These are phyloP conservation scores for Triadica sebifera DNA, from an alignment of 345 rosid genomes.

Conservation along the genomic window DNA sequence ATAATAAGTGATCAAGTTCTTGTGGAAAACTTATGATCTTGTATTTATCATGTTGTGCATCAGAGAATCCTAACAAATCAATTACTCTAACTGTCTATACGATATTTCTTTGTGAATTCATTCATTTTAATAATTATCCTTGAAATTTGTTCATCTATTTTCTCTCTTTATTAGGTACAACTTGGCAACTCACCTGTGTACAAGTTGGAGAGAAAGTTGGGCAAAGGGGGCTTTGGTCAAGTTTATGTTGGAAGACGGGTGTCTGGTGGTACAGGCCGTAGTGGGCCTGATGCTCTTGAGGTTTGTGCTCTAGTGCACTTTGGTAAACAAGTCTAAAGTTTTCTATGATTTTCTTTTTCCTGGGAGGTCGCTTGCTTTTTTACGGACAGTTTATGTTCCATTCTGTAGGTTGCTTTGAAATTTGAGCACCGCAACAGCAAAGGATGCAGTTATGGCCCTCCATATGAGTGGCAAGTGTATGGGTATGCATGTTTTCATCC, in stretches of 20 bases:
- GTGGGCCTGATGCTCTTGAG: constrained; percentile 30
- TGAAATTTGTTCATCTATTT: neutral
- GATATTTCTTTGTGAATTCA: neutral
- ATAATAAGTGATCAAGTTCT: neutral
- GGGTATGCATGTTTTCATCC: constrained; percentile 41
- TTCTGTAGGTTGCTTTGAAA: constrained; percentile 75
- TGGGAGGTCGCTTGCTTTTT: neutral
- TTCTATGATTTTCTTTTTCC: neutral
- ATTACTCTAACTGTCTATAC: neutral
- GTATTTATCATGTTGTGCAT: neutral
- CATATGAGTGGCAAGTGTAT: constrained; percentile 98
- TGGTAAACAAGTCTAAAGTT: neutral
- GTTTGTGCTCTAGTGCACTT: constrained; percentile 7
- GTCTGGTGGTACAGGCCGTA: constrained; percentile 15
- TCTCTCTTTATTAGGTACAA: constrained; percentile 14
- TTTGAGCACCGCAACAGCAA: constrained; percentile 89
- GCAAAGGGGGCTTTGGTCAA: constrained; percentile 32
- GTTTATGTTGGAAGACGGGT: constrained; percentile 30
- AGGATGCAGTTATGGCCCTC: constrained; percentile 95
- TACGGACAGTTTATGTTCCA: neutral
- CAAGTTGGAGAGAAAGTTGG: constrained; percentile 26
- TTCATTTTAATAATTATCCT: neutral
- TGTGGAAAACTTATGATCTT: neutral
- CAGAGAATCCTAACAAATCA: neutral
- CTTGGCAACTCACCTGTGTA: constrained; percentile 25